Conservation (phyloP, 108 stramenopile species). For the Skeletonema marinoi region DNA sequence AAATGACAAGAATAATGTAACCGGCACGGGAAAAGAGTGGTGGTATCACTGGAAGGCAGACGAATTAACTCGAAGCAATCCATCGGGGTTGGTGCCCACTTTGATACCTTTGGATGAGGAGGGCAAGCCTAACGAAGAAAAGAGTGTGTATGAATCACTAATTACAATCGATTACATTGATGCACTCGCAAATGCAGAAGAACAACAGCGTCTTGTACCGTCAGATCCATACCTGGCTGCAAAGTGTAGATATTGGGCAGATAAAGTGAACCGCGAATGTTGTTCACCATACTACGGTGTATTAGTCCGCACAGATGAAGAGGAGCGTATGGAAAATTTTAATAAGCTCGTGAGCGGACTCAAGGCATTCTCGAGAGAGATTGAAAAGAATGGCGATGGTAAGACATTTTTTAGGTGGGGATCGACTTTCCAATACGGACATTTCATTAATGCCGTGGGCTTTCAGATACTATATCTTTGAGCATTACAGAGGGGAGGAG, state of each 20-base stretch:
- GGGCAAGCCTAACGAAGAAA: conserved; percentile 47
- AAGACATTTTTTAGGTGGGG: conserved; percentile 66
- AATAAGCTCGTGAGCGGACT: conserved; percentile 63
- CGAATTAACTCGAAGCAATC: conserved; percentile 69
- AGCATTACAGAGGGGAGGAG: conserved; percentile 77
- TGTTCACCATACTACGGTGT: conserved; percentile 85
- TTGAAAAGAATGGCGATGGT: conserved; percentile 49
- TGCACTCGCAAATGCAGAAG: conserved; percentile 59
- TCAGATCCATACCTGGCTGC: conserved; percentile 78
- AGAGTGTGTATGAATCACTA: conserved; percentile 74
- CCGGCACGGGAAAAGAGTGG: conserved; percentile 82
- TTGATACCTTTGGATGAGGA: conserved; percentile 58
- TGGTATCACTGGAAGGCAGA: conserved; percentile 90
- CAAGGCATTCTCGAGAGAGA: conserved; percentile 60
- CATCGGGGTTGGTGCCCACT: conserved; percentile 80
- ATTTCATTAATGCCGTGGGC: conserved; percentile 81
- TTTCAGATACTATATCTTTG: conserved; percentile 72
- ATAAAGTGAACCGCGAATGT: conserved; percentile 81
- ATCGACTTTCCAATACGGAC: conserved; percentile 67
- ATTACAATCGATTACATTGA: conserved; percentile 80
- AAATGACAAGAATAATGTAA: conserved; percentile 67
- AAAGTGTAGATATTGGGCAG: conserved; percentile 69
- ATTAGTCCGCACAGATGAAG: conserved; percentile 69
- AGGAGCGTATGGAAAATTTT: conserved; percentile 70
- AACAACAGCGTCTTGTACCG: conserved; percentile 53